Evolutionary conservation across 805 yeast species (phyloP).

Genomic region (Lachancea meyersii): DNA sequence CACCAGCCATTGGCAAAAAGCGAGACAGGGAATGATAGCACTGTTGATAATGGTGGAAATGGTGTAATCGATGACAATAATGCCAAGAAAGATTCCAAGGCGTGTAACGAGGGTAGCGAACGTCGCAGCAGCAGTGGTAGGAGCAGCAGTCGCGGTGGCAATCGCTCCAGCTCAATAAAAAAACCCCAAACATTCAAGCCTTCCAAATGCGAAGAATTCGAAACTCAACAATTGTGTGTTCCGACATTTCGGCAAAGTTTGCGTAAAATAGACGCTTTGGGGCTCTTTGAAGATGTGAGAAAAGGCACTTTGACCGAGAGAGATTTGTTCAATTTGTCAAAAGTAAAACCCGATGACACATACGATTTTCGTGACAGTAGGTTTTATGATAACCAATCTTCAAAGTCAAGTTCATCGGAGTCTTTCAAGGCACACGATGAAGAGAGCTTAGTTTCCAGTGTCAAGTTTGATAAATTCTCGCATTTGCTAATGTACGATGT

Average conservation of each 20-base stretch:
- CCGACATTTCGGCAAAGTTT: slow-evolving; percentile 38
- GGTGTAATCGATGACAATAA: not conserved
- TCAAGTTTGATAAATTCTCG: slow-evolving; percentile 28
- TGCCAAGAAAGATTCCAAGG: not conserved
- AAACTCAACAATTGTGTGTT: slow-evolving; percentile 20
- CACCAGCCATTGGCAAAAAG: not conserved
- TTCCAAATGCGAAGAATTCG: slow-evolving; percentile 2
- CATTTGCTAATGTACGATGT: slow-evolving; percentile 26
- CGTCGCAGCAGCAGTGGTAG: not conserved
- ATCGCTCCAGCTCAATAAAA: slow-evolving; percentile 1
- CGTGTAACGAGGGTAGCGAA: not conserved
- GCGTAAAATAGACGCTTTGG: slow-evolving; percentile 12
- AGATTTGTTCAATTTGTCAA: slow-evolving; percentile 11
- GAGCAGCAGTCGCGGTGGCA: not conserved
- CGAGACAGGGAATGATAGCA: not conserved
- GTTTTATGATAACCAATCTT: slow-evolving; percentile 16
- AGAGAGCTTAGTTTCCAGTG: slow-evolving; percentile 6
- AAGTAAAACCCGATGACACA: slow-evolving; percentile 5
- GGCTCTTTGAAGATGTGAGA: slow-evolving; percentile 15
- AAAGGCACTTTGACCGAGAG: slow-evolving; percentile 17
- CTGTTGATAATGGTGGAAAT: not conserved
- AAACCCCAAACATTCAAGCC: slow-evolving; percentile 1
- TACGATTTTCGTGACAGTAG: slow-evolving; percentile 13
- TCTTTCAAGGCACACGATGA: not conserved
- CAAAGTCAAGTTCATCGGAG: not conserved